Evolutionary conservation across 208 protist genomes (phyloP).

Genomic region (Trichomonas vaginalis): DNA sequence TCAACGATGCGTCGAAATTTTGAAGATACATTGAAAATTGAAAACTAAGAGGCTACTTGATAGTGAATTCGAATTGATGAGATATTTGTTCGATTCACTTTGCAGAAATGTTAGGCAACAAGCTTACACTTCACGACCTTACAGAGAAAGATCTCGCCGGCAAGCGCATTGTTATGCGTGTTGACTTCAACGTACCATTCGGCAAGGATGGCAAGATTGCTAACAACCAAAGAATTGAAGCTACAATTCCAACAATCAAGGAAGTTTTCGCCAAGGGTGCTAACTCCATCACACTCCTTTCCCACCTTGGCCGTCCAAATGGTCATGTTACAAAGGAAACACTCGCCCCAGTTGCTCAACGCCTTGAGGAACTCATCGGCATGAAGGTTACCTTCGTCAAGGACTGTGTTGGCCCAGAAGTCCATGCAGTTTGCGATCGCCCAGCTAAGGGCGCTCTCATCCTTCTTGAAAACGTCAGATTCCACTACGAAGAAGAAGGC

Average conservation of each 20-base stretch:
- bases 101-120: not conserved
- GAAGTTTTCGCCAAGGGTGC: not conserved
- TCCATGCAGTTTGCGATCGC: conserved; percentile 49
- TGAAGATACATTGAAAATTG: no score
- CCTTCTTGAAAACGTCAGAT: conserved; percentile 95
- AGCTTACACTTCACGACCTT: not conserved
- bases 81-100: not conserved
- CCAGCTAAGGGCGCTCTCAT: conserved; percentile 61
- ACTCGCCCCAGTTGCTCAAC: not conserved
- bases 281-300: conserved; percentile 10
- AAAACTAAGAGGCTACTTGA: no score
- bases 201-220: conserved; percentile 12
- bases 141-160: not conserved
- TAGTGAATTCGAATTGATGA: not conserved
- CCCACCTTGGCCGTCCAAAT: conserved; percentile 19
- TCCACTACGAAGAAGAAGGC: conserved; percentile 69
- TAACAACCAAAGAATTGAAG: conserved; percentile 4
- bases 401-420: conserved; percentile 27
- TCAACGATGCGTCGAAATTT: no score
- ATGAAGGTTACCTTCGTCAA: not conserved
- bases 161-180: conserved; percentile 19
- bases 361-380: not conserved
- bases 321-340: not conserved
- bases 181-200: conserved; percentile 23
- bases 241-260: conserved; percentile 20